Percentiles rank a stretch among this genome's conserved stretches.
Evolutionary conservation across 352 stramenopile genomes (phyloP).

Genomic region (Phytophthora vignae): DNA sequence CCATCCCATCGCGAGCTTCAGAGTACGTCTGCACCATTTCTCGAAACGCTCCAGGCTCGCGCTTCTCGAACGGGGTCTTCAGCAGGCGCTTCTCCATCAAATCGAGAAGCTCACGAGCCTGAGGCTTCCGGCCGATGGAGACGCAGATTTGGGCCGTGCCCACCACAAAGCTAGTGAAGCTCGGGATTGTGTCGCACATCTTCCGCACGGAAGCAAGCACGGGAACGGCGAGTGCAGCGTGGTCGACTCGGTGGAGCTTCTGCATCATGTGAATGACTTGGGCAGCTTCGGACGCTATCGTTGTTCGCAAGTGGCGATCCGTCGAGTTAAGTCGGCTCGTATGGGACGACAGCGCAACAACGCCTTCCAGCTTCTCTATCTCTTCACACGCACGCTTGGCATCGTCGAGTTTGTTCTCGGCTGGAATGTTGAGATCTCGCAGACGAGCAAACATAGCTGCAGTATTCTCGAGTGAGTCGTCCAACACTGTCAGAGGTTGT

Average conservation of each 20-base stretch:
- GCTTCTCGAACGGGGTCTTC: conserved; percentile 17
- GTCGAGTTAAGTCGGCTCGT: conserved; percentile 24
- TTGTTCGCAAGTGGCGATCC: conserved; percentile 1
- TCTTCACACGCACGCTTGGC: conserved; percentile 16
- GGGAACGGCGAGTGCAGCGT: conserved; percentile 7
- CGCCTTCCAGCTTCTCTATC: conserved; percentile 14
- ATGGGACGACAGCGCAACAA: conserved; percentile 11
- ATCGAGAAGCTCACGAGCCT: conserved; percentile 32
- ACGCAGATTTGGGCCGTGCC: conserved; percentile 19
- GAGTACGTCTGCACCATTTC: conserved; percentile 28
- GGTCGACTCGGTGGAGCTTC: conserved; percentile 34
- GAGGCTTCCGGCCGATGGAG: conserved; percentile 24
- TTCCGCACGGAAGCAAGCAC: conserved; percentile 18
- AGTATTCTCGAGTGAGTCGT: conserved; percentile 12
- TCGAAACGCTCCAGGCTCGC: conserved; percentile 2
- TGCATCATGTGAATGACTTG: conserved; percentile 40
- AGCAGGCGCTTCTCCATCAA: conserved; percentile 39
- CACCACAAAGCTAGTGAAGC: conserved; percentile 29
- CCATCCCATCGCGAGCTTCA: conserved; percentile 13
- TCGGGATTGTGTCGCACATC: conserved; percentile 16
- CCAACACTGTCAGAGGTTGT: conserved; percentile 1
- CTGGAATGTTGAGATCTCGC: conserved; percentile 19
- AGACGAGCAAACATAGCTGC: conserved; percentile 20
- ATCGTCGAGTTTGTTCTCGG: conserved; percentile 16
- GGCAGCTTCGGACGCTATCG: conserved; percentile 3